These are phyloP conservation scores for Alternaria gaisen DNA, from an alignment of 2,329 filamentous ascomycete species.

Conservation along the genomic window DNA sequence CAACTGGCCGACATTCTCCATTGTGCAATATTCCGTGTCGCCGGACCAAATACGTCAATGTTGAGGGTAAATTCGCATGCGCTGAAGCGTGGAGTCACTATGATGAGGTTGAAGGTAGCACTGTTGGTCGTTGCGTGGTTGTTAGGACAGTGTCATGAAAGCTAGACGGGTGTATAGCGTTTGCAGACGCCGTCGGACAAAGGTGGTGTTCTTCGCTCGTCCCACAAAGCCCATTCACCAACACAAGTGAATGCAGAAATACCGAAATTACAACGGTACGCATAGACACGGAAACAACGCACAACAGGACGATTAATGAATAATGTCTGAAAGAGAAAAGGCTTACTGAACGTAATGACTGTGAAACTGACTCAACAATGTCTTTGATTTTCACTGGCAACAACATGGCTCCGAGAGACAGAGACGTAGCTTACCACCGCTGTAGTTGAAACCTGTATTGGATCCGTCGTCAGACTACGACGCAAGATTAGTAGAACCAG, in stretches of 20 bases:
- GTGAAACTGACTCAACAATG: neutral
- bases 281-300: neutral
- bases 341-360: neutral
- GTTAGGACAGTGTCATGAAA: neutral
- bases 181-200: constrained; percentile 2
- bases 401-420: neutral
- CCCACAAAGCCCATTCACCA: constrained; percentile 3
- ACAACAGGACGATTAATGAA: neutral
- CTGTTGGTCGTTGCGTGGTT: neutral
- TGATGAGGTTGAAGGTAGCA: neutral
- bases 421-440: neutral
- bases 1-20: neutral
- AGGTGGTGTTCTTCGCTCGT: neutral
- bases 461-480: neutral
- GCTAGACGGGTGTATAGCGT: neutral
- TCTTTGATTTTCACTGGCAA: neutral
- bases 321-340: neutral
- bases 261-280: neutral
- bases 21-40: neutral
- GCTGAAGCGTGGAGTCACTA: neutral
- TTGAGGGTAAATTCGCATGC: neutral
- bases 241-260: constrained; percentile 3
- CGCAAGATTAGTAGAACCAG: neutral
- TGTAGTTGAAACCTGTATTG: neutral
- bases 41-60: neutral